A percentile compares a stretch with the other conserved stretches of the same genome.
phyloP scores from a whole-genome alignment of 1,284 basidiomycete species.

The Sphagnurus paluster region DNA sequence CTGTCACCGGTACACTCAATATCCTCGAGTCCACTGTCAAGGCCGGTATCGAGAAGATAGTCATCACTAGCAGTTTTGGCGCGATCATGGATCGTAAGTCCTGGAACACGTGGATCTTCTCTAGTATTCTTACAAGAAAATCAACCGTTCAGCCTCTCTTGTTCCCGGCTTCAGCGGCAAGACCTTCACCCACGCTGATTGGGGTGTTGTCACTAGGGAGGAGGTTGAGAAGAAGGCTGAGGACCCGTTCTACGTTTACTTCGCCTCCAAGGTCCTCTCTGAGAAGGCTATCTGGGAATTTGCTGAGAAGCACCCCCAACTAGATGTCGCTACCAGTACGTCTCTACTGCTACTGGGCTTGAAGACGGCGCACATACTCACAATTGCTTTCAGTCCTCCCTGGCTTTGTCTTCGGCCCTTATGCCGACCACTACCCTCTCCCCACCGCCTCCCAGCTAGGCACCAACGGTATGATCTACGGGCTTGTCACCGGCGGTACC shows the following conservation, averaged over 20 bases:
- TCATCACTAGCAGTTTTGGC: slow-evolving; percentile 22
- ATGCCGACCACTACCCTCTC: slow-evolving; percentile 22
- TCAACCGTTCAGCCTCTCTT: slow-evolving; percentile 15
- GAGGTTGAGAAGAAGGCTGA: slow-evolving; percentile 21
- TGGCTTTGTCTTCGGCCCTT: slow-evolving; percentile 28
- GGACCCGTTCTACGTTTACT: slow-evolving; percentile 27
- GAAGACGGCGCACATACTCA: background rate
- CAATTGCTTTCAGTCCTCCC: slow-evolving; percentile 23
- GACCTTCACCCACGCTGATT: slow-evolving; percentile 17
- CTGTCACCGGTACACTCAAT: slow-evolving; percentile 20
- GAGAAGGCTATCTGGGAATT: slow-evolving; percentile 38
- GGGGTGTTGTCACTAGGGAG: slow-evolving; percentile 22
- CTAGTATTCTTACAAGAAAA: background rate
- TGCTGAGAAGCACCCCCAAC: slow-evolving; percentile 31
- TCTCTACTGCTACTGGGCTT: background rate
- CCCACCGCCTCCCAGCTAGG: slow-evolving; percentile 18
- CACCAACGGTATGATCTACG: slow-evolving; percentile 21
- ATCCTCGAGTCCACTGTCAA: slow-evolving; percentile 18
- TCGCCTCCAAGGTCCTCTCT: slow-evolving; percentile 34
- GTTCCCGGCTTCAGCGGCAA: slow-evolving; percentile 15
- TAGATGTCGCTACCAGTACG: slow-evolving; percentile 34
- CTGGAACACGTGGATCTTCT: background rate
- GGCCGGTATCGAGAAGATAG: slow-evolving; percentile 22
- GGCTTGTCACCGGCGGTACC: slow-evolving; percentile 16
- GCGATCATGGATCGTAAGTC: slow-evolving; percentile 18